Percentiles rank a stretch among this genome's conserved stretches.
phyloP scores from a whole-genome alignment of 1,284 basidiomycete genomes.

The Pholiota adiposa region DNA sequence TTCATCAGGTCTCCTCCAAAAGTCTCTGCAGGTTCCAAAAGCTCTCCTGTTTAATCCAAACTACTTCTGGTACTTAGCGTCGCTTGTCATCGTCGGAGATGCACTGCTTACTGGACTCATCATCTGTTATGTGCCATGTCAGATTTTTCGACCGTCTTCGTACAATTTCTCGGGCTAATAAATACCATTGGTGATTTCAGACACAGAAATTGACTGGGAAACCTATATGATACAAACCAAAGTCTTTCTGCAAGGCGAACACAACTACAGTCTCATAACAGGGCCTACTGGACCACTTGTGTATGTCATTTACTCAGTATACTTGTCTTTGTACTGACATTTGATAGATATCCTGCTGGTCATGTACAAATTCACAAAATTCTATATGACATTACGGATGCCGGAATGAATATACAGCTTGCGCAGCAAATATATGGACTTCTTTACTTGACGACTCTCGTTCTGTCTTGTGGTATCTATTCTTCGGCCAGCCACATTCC shows the following conservation, averaged over 20 bases:
- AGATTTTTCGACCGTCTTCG: slow-evolving; percentile 31
- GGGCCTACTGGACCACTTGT: slow-evolving; percentile 96
- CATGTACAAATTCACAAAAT: slow-evolving; percentile 86
- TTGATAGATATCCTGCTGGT: slow-evolving; percentile 88
- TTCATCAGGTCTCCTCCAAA: slow-evolving; percentile 18
- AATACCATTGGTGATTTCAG: slow-evolving; percentile 51
- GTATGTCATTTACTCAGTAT: slow-evolving; percentile 42
- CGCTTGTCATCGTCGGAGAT: slow-evolving; percentile 73
- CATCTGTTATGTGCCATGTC: slow-evolving; percentile 81
- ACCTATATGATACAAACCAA: slow-evolving; percentile 91
- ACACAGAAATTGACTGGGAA: slow-evolving; percentile 99
- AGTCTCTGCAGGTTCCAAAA: slow-evolving; percentile 24
- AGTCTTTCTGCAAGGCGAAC: slow-evolving; percentile 81
- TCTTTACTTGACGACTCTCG: slow-evolving; percentile 73
- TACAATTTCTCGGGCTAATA: slow-evolving; percentile 5
- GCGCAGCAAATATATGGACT: slow-evolving; percentile 82
- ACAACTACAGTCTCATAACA: slow-evolving; percentile 83
- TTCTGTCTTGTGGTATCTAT: slow-evolving; percentile 74
- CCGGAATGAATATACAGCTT: slow-evolving; percentile 62
- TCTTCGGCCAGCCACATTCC: slow-evolving; percentile 65
- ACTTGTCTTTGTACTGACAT: background rate
- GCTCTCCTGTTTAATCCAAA: slow-evolving; percentile 58
- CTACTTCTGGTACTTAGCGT: slow-evolving; percentile 70
- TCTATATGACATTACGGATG: slow-evolving; percentile 70
- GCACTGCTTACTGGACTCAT: slow-evolving; percentile 76